phyloP scores from a whole-genome alignment of 768 basidiomycete genomes.

The Fibroporia radiculosa region DNA sequence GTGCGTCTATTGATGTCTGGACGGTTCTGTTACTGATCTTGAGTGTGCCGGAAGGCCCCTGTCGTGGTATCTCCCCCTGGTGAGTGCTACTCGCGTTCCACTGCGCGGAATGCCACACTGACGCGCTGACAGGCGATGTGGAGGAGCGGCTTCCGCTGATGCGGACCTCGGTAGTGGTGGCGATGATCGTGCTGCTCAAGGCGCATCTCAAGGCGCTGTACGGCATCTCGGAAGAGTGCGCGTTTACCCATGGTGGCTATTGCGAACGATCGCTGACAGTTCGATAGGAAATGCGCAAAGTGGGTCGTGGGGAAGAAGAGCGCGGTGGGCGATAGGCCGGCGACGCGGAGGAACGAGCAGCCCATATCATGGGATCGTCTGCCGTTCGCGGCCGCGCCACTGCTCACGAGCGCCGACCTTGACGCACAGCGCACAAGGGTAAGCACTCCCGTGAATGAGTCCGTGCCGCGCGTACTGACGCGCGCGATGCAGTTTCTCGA shows the following conservation, averaged over 20 bases:
- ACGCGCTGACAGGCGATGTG: neutral
- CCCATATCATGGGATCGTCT: constrained; percentile 69
- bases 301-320: constrained; percentile 87
- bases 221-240: constrained; percentile 86
- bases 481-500: constrained; percentile 50
- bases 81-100: too few species aligned
- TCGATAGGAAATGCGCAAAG: constrained; percentile 79
- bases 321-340: constrained; percentile 78
- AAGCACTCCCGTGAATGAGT: constrained; percentile 21
- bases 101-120: too few species aligned
- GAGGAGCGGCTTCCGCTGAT: constrained; percentile 25
- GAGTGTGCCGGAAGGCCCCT: neutral
- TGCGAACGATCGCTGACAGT: constrained; percentile 2
- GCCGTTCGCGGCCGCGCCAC: constrained; percentile 52
- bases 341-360: constrained; percentile 49
- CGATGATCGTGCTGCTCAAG: constrained; percentile 85
- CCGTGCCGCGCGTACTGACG: constrained; percentile 3
- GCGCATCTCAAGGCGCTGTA: constrained; percentile 79
- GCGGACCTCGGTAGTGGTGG: constrained; percentile 67
- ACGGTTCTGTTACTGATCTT: neutral
- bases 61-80: neutral
- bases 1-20: too few species aligned
- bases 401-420: constrained; percentile 57
- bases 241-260: constrained; percentile 11
- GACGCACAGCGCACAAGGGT: constrained; percentile 58